A percentile compares a stretch with the other conserved stretches of the same genome.
These are phyloP conservation scores for Simmondsia chinensis DNA, from an alignment of 148 eudicot genomes.

Conservation along the genomic window DNA sequence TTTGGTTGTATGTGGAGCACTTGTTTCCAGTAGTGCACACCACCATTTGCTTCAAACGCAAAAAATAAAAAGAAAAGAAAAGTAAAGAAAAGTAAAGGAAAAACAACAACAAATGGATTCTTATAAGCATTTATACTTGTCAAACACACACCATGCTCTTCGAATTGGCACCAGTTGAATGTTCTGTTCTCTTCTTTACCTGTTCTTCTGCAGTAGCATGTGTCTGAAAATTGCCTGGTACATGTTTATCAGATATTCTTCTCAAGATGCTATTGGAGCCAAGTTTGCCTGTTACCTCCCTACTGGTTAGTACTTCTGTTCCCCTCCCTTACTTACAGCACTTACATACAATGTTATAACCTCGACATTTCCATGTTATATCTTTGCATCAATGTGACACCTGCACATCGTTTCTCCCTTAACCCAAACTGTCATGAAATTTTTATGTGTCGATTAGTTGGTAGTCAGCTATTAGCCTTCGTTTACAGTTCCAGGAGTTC, in stretches of 20 bases:
- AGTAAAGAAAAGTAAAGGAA: too few relatives aligned
- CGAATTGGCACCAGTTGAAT: too few relatives aligned
- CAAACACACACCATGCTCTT: too few relatives aligned
- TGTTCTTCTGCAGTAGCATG: background rate
- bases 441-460: background rate
- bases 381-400: background rate
- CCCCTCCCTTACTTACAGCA: background rate
- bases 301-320: slow-evolving; percentile 44
- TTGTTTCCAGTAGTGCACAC: too few relatives aligned
- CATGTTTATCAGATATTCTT: slow-evolving; percentile 52
- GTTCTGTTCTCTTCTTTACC: too few relatives aligned
- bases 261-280: slow-evolving; percentile 67
- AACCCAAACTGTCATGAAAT: background rate
- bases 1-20: too few relatives aligned
- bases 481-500: slow-evolving; percentile 6
- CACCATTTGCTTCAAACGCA: too few relatives aligned
- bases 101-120: too few relatives aligned
- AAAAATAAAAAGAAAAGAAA: too few relatives aligned
- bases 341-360: background rate
- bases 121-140: too few relatives aligned
- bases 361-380: too few relatives aligned
- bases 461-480: slow-evolving; percentile 5
- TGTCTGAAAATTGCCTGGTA: background rate
- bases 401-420: background rate
- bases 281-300: slow-evolving; percentile 39